Evolutionary conservation across 441 rosid genomes (phyloP).

Genomic region (Cnidoscolus chayamansa): DNA sequence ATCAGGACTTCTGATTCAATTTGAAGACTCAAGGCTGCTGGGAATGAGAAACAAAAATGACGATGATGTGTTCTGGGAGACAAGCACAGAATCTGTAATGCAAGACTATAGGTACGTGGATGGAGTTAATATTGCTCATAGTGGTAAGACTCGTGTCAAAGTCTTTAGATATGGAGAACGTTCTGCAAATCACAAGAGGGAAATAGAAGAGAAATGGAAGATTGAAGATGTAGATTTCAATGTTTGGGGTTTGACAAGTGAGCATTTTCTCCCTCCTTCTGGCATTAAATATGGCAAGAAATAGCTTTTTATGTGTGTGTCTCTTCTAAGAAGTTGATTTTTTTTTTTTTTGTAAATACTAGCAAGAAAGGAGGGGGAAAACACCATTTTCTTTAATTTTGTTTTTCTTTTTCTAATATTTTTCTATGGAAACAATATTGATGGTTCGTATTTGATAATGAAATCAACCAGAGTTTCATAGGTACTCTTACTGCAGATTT

Average conservation of each 20-base stretch:
- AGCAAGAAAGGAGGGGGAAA: background rate
- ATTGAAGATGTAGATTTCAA: conserved; percentile 81
- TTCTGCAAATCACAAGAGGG: conserved; percentile 77
- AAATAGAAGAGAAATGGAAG: conserved; percentile 73
- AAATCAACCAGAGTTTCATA: too few species aligned
- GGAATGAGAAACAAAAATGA: conserved; percentile 60
- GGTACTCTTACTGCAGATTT: too few species aligned
- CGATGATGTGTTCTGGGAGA: conserved; percentile 78
- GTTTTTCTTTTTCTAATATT: background rate
- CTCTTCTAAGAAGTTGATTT: too few species aligned
- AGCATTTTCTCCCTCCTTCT: conserved; percentile 60
- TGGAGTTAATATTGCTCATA: conserved; percentile 72
- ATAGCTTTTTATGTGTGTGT: background rate
- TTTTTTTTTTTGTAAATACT: background rate
- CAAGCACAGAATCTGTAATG: conserved; percentile 72
- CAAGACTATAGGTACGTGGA: conserved; percentile 67
- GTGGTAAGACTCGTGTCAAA: conserved; percentile 64
- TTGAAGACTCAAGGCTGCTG: conserved; percentile 76
- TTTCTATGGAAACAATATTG: too few species aligned
- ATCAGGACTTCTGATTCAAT: conserved; percentile 74
- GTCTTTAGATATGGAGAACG: conserved; percentile 78
- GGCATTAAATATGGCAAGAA: background rate
- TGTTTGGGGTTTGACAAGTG: conserved; percentile 60
- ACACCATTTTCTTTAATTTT: background rate
- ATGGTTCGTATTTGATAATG: too few species aligned